phyloP scores from a whole-genome alignment of 768 basidiomycete species.

The Phlegmacium glaucopus region DNA sequence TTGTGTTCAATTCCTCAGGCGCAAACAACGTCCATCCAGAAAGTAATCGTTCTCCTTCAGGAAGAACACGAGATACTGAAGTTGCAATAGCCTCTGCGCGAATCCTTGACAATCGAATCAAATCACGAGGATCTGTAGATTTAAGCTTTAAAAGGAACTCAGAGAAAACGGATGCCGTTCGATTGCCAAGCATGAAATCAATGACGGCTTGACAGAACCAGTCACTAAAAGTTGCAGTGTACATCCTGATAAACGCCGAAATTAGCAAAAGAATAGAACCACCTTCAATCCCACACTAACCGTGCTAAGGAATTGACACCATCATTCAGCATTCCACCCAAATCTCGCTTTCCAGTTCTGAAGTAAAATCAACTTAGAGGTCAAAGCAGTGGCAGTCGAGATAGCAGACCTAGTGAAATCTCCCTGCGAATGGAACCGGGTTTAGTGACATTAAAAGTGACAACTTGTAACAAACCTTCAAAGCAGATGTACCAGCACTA shows the following conservation, averaged over 20 bases:
- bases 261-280: neutral
- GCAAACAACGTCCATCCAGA: constrained; percentile 93
- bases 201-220: constrained; percentile 98
- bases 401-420: constrained; percentile 75
- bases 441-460: neutral
- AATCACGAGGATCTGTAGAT: constrained; percentile 88
- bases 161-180: constrained; percentile 84
- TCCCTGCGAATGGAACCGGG: constrained; percentile 41
- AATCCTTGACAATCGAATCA: constrained; percentile 85
- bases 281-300: constrained; percentile 22
- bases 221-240: constrained; percentile 86
- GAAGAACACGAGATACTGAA: constrained; percentile 70
- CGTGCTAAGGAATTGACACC: constrained; percentile 93
- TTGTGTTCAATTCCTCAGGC: constrained; percentile 72
- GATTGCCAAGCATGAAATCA: constrained; percentile 86
- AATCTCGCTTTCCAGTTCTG: constrained; percentile 94
- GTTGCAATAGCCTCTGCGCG: constrained; percentile 92
- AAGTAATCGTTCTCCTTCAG: constrained; percentile 72
- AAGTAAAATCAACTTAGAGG: constrained; percentile 1
- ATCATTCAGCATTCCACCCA: constrained; percentile 89
- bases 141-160: constrained; percentile 89
- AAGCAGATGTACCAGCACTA: constrained; percentile 92
- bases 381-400: neutral
- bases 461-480: constrained; percentile 60
- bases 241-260: constrained; percentile 52